A percentile compares a stretch with the other conserved stretches of the same genome.
phyloP scores from a whole-genome alignment of 768 basidiomycete species.

The Gloeophyllum trabeum region DNA sequence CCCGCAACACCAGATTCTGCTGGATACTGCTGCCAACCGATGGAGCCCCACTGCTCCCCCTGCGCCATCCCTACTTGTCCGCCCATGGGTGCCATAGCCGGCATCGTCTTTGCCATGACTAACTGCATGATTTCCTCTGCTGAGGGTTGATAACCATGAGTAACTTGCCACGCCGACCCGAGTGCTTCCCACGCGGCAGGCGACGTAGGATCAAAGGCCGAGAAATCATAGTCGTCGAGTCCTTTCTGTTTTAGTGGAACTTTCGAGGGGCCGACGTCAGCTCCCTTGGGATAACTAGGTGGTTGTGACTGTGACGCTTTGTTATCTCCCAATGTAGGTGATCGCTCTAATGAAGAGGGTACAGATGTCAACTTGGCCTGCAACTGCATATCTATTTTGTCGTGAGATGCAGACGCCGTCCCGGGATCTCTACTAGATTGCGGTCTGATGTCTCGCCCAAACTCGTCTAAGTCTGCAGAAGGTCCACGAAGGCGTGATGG shows the following conservation, averaged over 20 bases:
- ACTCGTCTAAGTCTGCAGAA: slow-evolving; percentile 63
- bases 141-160: slow-evolving; percentile 56
- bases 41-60: slow-evolving; percentile 3
- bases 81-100: slow-evolving; percentile 4
- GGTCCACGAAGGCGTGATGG: slow-evolving; percentile 13
- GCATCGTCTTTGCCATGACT: slow-evolving; percentile 32
- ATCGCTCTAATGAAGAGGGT: slow-evolving; percentile 26
- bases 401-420: slow-evolving; percentile 2
- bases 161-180: slow-evolving; percentile 65
- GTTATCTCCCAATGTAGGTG: slow-evolving; percentile 28
- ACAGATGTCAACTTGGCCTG: slow-evolving; percentile 16
- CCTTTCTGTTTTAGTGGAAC: slow-evolving; percentile 16
- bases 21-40: slow-evolving; percentile 5
- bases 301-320: not conserved
- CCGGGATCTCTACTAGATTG: slow-evolving; percentile 26
- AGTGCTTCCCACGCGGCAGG: slow-evolving; percentile 74
- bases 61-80: not conserved
- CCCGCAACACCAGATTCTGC: slow-evolving; percentile 1
- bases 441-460: slow-evolving; percentile 70
- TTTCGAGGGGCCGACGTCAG: not conserved
- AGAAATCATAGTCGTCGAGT: slow-evolving; percentile 59
- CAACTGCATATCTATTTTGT: slow-evolving; percentile 9
- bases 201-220: slow-evolving; percentile 62
- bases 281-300: not conserved
- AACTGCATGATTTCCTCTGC: slow-evolving; percentile 73